A percentile compares a stretch with the other conserved stretches of the same genome.
Conservation (phyloP, 2,329 filamentous ascomycete genomes). For the Ophiostoma sp. region DNA sequence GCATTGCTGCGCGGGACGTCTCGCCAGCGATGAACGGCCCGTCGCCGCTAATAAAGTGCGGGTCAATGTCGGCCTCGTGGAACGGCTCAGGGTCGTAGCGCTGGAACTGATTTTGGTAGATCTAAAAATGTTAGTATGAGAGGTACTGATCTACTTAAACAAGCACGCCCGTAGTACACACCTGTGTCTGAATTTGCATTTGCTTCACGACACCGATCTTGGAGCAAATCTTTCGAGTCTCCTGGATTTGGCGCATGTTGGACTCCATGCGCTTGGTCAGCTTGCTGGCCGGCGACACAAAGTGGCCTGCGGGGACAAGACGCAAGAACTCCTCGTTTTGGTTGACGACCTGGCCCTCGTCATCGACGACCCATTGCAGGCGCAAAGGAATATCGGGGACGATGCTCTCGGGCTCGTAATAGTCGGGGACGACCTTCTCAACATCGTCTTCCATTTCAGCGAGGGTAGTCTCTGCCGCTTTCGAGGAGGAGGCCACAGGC, state of each 20-base stretch:
- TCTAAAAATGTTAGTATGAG: slow-evolving; percentile 48
- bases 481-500: slow-evolving; percentile 39
- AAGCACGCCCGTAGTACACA: slow-evolving; percentile 41
- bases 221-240: slow-evolving; percentile 90
- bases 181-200: slow-evolving; percentile 97
- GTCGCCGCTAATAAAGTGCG: slow-evolving; percentile 86
- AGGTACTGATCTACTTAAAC: neutral
- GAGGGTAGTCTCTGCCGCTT: slow-evolving; percentile 64
- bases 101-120: slow-evolving; percentile 97
- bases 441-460: slow-evolving; percentile 91
- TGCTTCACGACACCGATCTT: slow-evolving; percentile 99
- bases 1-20: slow-evolving; percentile 78
- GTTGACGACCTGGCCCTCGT: slow-evolving; percentile 84
- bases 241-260: slow-evolving; percentile 94
- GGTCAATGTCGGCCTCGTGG: slow-evolving; percentile 78
- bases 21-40: slow-evolving; percentile 84
- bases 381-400: slow-evolving; percentile 80
- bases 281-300: slow-evolving; percentile 71
- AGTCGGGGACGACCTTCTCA: slow-evolving; percentile 84
- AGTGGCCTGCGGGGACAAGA: slow-evolving; percentile 72
- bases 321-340: slow-evolving; percentile 81
- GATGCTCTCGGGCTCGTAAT: slow-evolving; percentile 84
- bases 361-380: slow-evolving; percentile 85
- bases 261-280: slow-evolving; percentile 79
- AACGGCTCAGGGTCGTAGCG: slow-evolving; percentile 94